Base-by-base conservation (phyloP, 352 stramenopile genomes). In the Globisporangium rhizosaccharum region DNA sequence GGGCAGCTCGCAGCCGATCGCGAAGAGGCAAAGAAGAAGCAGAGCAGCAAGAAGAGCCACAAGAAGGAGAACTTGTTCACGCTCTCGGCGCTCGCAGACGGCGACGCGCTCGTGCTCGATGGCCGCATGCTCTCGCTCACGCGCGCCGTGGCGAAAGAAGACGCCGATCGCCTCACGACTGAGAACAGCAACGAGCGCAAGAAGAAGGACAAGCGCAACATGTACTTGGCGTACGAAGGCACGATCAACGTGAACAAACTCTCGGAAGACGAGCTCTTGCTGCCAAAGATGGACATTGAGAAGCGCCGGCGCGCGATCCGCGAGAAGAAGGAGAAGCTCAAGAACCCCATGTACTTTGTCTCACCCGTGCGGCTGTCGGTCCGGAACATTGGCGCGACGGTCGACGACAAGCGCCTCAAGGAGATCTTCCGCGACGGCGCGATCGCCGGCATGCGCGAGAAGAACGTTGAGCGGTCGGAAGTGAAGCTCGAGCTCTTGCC, bases 311-410 rank as follows among this genome's bases (percentile, higher is more conserved):
- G 82, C 28, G 94, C 94, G 2, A 89, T 97, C 61, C 77, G 88
- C 42, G 95, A 99, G 60, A 98, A 98, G 76, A 97, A 96, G 69
- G 85, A 92, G 39, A 99, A 99, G 74, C 80, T 99, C 30, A 94
- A 97, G 66, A 98, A 97, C 61, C 96, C 96, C 8, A 79, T 98
- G 46, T 98, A 98, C 68, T 98, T 98, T 63, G 95, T 99, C 56
- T 98, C 96, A 66, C 95, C 96, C 2, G 70, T 87, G 63, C 87
- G 96, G 58, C 76, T 99, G 7, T 97, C 87, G 56, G 87, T 99
- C 59, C 83, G 96, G 45, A 99, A 99, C 71, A 60, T 99, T 50
- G 90, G 69, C 20, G 68, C 67, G 1, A 62, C 61, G 8, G 73
- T 98, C 14, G 92, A 97, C 57, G 96, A 98, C 73, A 82, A 81